A percentile compares a stretch with the other conserved stretches of the same genome.
phyloP scores from a whole-genome alignment of 805 yeast genomes.

The Kazachstania africana region DNA sequence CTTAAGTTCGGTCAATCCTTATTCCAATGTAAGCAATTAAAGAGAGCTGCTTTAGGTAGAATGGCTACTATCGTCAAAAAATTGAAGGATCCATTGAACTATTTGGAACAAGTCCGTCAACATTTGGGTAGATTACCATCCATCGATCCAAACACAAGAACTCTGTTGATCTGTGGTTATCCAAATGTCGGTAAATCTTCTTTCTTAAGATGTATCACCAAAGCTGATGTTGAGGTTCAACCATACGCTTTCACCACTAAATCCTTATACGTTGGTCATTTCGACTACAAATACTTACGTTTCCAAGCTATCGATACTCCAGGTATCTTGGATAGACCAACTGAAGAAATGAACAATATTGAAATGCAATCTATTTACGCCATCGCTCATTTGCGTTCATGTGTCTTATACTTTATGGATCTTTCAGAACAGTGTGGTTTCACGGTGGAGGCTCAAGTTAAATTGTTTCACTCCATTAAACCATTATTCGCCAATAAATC shows the following conservation, averaged over 20 bases:
- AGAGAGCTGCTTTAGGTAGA: constrained; percentile 97
- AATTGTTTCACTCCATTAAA: constrained; percentile 91
- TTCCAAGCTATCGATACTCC: constrained; percentile 99
- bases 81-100: constrained; percentile 83
- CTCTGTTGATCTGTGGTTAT: constrained; percentile 93
- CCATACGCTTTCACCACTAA: constrained; percentile 99
- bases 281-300: constrained; percentile 92
- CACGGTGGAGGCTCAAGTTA: constrained; percentile 93
- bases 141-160: constrained; percentile 97
- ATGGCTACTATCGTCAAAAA: constrained; percentile 98
- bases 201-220: constrained; percentile 82
- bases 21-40: constrained; percentile 96
- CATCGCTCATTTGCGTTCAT: constrained; percentile 93
- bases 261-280: constrained; percentile 94
- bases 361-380: constrained; percentile 99
- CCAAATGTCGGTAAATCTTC: constrained; percentile 99
- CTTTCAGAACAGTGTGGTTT: constrained; percentile 98
- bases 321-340: constrained; percentile 96
- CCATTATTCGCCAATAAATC: constrained; percentile 95
- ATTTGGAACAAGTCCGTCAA: constrained; percentile 97
- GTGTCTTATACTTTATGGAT: constrained; percentile 96
- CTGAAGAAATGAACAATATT: constrained; percentile 98
- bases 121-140: constrained; percentile 97
- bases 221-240: constrained; percentile 98
- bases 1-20: constrained; percentile 95